phyloP scores from a whole-genome alignment of 805 yeast species.

The Candida tammaniensis region DNA sequence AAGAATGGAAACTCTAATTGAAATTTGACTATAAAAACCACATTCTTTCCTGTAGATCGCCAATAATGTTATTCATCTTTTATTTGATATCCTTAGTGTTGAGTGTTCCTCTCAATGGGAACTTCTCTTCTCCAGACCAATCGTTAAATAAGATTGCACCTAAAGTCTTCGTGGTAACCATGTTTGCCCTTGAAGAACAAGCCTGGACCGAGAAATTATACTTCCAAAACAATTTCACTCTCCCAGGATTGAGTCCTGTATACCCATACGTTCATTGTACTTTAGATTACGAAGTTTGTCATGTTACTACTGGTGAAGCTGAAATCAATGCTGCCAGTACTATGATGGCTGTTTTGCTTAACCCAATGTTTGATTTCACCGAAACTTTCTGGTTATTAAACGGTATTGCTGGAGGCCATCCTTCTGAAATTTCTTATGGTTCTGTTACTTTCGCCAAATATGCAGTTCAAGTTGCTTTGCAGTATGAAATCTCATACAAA shows the following conservation, averaged over 20 bases:
- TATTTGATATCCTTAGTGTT: conserved; percentile 5
- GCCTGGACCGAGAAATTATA: conserved; percentile 51
- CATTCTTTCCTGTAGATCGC: too few relatives aligned
- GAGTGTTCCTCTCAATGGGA: conserved; percentile 5
- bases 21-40: too few relatives aligned
- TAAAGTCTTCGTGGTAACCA: conserved; percentile 51
- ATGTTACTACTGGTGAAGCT: conserved; percentile 64
- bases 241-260: conserved; percentile 65
- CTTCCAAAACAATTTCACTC: conserved; percentile 51
- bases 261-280: conserved; percentile 59
- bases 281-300: conserved; percentile 49
- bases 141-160: conserved; percentile 36
- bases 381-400: conserved; percentile 61
- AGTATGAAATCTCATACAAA: conserved; percentile 47
- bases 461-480: conserved; percentile 61
- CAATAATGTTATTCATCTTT: too few relatives aligned
- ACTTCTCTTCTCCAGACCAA: too few relatives aligned
- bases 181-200: conserved; percentile 52
- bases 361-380: conserved; percentile 54
- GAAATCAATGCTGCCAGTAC: conserved; percentile 66
- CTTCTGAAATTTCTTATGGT: conserved; percentile 53
- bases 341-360: conserved; percentile 50
- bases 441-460: conserved; percentile 58
- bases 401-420: conserved; percentile 68
- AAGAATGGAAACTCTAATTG: too few relatives aligned